These are phyloP conservation scores for Echinochloa phyllopogon DNA, from an alignment of 176 grass and related monocot species.

Conservation along the genomic window DNA sequence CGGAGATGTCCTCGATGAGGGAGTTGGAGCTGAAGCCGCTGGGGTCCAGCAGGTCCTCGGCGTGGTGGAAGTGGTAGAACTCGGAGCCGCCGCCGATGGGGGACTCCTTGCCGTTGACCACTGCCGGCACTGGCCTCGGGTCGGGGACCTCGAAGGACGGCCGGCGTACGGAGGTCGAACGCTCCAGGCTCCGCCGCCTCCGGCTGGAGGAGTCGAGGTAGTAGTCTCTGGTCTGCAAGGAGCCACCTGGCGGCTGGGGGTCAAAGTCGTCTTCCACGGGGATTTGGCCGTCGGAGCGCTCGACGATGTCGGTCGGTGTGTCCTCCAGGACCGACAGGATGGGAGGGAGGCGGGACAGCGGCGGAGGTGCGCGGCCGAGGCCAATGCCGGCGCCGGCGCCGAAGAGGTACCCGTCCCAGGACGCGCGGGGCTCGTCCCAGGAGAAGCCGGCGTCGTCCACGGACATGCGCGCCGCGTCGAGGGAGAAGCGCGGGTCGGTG, in stretches of 20 bases:
- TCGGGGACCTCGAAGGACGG: slow-evolving; percentile 54
- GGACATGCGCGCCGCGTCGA: slow-evolving; percentile 92
- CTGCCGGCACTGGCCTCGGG: slow-evolving; percentile 35
- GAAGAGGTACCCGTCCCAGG: slow-evolving; percentile 94
- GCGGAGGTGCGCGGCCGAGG: slow-evolving; percentile 57
- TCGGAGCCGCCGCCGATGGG: slow-evolving; percentile 79
- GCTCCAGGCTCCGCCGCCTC: slow-evolving; percentile 75
- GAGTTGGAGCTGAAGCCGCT: slow-evolving; percentile 93
- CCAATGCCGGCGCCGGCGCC: slow-evolving; percentile 58
- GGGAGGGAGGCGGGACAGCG: slow-evolving; percentile 77
- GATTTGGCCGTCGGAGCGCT: slow-evolving; percentile 88
- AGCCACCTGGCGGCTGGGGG: slow-evolving; percentile 58
- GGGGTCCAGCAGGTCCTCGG: slow-evolving; percentile 70
- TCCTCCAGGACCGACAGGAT: slow-evolving; percentile 93
- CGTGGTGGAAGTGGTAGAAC: slow-evolving; percentile 85
- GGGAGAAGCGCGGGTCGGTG: slow-evolving; percentile 90
- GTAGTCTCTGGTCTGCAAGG: slow-evolving; percentile 77
- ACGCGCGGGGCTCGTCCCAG: slow-evolving; percentile 96
- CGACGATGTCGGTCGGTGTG: slow-evolving; percentile 56
- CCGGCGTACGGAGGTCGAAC: slow-evolving; percentile 62
- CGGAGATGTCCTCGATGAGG: slow-evolving; percentile 83
- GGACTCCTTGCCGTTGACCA: slow-evolving; percentile 45
- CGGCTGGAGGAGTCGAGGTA: slow-evolving; percentile 78
- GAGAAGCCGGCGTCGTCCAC: slow-evolving; percentile 83
- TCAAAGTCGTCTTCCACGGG: slow-evolving; percentile 87